Conservation (phyloP, 371 early-diverging fungal genomes). For the Lichtheimia ornata region DNA sequence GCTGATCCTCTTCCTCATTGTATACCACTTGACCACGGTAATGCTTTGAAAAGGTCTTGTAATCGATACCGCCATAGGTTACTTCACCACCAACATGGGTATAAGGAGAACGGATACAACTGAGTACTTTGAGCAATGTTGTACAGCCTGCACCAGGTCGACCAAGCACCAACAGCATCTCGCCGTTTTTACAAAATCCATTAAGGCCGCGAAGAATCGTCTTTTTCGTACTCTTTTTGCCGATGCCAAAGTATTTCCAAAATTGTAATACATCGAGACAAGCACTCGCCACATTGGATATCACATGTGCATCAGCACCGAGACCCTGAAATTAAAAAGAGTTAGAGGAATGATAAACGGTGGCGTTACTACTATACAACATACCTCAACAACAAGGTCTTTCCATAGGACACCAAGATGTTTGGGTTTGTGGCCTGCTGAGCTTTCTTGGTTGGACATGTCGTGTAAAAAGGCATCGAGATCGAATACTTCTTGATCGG, state of each 20-base stretch:
- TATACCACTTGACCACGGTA: constrained; percentile 68
- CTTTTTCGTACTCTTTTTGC: constrained; percentile 8
- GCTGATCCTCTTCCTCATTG: constrained; percentile 72
- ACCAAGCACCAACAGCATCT: constrained; percentile 74
- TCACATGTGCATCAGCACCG: constrained; percentile 40
- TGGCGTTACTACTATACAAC: not conserved
- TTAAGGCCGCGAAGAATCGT: constrained; percentile 53
- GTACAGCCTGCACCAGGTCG: constrained; percentile 76
- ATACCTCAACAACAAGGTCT: constrained; percentile 38
- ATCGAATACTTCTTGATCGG: constrained; percentile 26
- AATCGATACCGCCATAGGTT: constrained; percentile 61
- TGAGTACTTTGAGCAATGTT: constrained; percentile 63
- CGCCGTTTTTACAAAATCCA: constrained; percentile 66
- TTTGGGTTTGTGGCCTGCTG: constrained; percentile 31
- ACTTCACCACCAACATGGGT: constrained; percentile 55
- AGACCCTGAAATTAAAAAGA: constrained; percentile 20
- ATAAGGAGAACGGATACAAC: constrained; percentile 63
- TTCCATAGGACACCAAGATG: constrained; percentile 53
- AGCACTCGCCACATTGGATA: constrained; percentile 26
- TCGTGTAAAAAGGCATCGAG: constrained; percentile 33
- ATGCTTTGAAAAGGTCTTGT: constrained; percentile 47
- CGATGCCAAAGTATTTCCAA: constrained; percentile 29
- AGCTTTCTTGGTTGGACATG: constrained; percentile 5
- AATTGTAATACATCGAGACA: constrained; percentile 18
- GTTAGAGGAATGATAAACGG: too few relatives aligned